Conservation (phyloP, 495 filamentous ascomycete species). For the Penicillium mononematosum region DNA sequence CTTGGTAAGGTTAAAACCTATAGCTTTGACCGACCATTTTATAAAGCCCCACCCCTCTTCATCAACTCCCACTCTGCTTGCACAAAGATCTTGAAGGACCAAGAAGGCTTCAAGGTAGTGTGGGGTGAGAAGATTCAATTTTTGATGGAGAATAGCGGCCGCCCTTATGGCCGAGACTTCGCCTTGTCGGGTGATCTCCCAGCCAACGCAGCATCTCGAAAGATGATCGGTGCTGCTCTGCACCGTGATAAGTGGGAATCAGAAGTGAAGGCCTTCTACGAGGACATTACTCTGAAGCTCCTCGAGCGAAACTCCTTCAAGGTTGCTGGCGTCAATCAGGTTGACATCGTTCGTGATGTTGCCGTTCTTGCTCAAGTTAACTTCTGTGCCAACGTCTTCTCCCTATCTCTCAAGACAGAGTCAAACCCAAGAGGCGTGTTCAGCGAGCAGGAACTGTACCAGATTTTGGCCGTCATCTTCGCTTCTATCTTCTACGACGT, state of each 20-base stretch:
- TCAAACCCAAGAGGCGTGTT: conserved; percentile 58
- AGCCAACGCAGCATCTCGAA: conserved; percentile 46
- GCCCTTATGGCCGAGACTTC: conserved; percentile 48
- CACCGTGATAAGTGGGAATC: conserved; percentile 52
- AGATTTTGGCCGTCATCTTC: conserved; percentile 57
- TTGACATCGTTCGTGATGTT: conserved; percentile 63
- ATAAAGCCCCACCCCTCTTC: conserved; percentile 32
- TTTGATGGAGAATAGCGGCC: conserved; percentile 42
- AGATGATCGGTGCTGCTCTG: conserved; percentile 48
- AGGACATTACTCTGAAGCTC: conserved; percentile 51
- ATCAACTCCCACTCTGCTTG: conserved; percentile 53
- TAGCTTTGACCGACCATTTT: conserved; percentile 48
- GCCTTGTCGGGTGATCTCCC: conserved; percentile 55
- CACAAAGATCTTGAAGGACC: conserved; percentile 46
- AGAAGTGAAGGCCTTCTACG: conserved; percentile 52
- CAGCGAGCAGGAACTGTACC: conserved; percentile 58
- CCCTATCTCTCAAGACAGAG: conserved; percentile 61
- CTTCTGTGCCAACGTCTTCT: conserved; percentile 61
- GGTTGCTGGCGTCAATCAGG: conserved; percentile 55
- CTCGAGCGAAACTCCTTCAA: conserved; percentile 49
- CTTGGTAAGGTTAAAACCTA: conserved; percentile 50
- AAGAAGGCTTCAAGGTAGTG: conserved; percentile 53
- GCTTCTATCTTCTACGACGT: conserved; percentile 64
- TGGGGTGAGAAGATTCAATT: conserved; percentile 56
- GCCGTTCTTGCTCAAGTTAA: conserved; percentile 60